Percentiles rank a stretch among this genome's conserved stretches.
phyloP scores from a whole-genome alignment of 2,329 filamentous ascomycete species.

The Aspergillus sp. region DNA sequence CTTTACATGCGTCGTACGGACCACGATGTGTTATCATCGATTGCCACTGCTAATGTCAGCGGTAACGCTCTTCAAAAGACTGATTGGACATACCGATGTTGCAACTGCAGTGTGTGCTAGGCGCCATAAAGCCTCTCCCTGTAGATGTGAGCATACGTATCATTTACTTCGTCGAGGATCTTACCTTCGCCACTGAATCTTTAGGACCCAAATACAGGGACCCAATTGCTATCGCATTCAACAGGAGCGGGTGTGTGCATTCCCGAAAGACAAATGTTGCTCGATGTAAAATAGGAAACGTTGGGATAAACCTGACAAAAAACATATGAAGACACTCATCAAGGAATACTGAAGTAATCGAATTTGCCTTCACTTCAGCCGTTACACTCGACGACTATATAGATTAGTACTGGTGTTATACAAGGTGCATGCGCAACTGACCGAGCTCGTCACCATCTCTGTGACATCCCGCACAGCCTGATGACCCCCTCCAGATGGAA shows the following conservation, averaged over 20 bases:
- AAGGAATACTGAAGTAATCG: constrained; percentile 41
- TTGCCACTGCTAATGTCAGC: constrained; percentile 29
- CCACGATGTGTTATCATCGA: constrained; percentile 38
- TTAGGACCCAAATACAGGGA: constrained; percentile 41
- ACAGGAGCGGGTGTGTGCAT: constrained; percentile 37
- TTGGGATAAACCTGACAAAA: constrained; percentile 41
- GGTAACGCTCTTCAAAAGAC: too few relatives aligned
- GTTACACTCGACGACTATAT: constrained; percentile 37
- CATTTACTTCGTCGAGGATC: not conserved
- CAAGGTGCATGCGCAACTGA: constrained; percentile 15
- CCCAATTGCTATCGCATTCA: constrained; percentile 43
- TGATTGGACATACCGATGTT: constrained; percentile 27
- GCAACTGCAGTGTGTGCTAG: constrained; percentile 41
- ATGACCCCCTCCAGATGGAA: constrained; percentile 37
- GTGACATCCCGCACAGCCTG: constrained; percentile 42
- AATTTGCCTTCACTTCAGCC: constrained; percentile 38
- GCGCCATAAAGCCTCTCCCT: constrained; percentile 40
- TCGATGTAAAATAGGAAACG: constrained; percentile 40
- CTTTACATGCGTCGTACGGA: constrained; percentile 38
- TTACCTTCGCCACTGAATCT: constrained; percentile 34
- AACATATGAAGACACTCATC: constrained; percentile 45
- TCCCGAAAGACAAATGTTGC: constrained; percentile 41
- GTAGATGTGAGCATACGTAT: not conserved
- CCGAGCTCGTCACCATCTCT: constrained; percentile 38
- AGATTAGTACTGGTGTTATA: not conserved